These are phyloP conservation scores for Acorus gramineus DNA, from an alignment of 106 monocot species.

Conservation along the genomic window DNA sequence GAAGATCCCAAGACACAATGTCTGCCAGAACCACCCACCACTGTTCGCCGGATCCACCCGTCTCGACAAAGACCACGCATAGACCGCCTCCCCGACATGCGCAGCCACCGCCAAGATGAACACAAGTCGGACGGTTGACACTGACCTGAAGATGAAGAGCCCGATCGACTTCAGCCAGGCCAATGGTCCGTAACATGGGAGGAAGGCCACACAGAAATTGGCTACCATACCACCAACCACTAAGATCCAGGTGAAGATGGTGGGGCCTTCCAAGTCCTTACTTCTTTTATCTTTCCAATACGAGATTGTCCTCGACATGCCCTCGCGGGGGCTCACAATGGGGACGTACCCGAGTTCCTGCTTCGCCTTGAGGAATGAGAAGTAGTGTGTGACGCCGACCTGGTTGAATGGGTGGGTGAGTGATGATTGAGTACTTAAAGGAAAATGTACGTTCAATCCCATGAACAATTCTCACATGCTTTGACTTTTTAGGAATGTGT, in stretches of 20 bases:
- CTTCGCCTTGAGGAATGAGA: conserved; percentile 76
- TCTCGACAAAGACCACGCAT: conserved; percentile 65
- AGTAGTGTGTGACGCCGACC: conserved; percentile 95
- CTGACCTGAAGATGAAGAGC: conserved; percentile 55
- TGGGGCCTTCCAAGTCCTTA: conserved; percentile 68
- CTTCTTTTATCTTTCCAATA: conserved; percentile 76
- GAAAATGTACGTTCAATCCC: too few species aligned
- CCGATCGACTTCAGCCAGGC: conserved; percentile 13
- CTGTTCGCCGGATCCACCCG: conserved; percentile 66
- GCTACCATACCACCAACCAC: conserved; percentile 37
- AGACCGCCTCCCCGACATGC: conserved; percentile 67
- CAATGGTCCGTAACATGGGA: conserved; percentile 60
- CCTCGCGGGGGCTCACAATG: conserved; percentile 61
- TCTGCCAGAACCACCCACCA: conserved; percentile 91
- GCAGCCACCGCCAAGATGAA: conserved; percentile 25
- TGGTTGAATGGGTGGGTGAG: conserved; percentile 15
- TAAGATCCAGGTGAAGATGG: conserved; percentile 44
- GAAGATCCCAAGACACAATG: conserved; percentile 46
- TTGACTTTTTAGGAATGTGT: too few species aligned
- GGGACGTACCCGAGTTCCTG: conserved; percentile 86
- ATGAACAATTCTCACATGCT: too few species aligned
- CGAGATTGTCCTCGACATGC: conserved; percentile 60
- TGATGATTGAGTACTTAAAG: too few species aligned
- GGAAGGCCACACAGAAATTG: conserved; percentile 50
- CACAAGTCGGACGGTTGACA: conserved; percentile 28